A percentile compares a stretch with the other conserved stretches of the same genome.
Evolutionary conservation across 148 eudicot species (phyloP).

Genomic region (Agrostemma githago): DNA sequence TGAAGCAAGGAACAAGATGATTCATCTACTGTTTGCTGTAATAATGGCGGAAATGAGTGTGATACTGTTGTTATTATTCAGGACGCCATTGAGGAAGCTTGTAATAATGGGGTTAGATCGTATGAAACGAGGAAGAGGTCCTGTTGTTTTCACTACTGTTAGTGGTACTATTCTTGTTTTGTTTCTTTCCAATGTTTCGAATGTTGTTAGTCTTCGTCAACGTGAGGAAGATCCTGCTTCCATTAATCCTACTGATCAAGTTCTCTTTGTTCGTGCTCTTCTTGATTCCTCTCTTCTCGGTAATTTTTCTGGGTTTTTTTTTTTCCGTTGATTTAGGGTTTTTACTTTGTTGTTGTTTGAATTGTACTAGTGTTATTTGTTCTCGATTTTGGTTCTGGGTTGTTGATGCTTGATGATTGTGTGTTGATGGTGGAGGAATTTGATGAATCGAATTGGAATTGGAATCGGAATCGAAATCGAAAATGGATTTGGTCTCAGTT

Average conservation of each 20-base stretch:
- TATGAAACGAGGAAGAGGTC: constrained; percentile 38
- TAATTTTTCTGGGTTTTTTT: not conserved
- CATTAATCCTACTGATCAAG: constrained; percentile 38
- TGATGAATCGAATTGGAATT: no score
- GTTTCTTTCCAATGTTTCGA: constrained; percentile 24
- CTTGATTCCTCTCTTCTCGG: constrained; percentile 46
- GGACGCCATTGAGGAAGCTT: constrained; percentile 32
- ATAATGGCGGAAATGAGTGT: constrained; percentile 30
- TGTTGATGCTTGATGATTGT: no score
- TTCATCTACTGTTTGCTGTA: constrained; percentile 30
- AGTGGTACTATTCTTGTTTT: constrained; percentile 31
- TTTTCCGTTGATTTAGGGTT: not conserved
- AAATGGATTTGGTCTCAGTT: no score
- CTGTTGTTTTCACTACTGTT: constrained; percentile 29
- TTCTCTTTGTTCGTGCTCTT: constrained; percentile 28
- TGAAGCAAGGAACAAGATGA: constrained; percentile 21
- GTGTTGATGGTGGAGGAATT: no score
- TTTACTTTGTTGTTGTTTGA: not conserved
- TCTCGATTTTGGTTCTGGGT: not conserved
- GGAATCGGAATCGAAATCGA: no score
- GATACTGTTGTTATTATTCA: constrained; percentile 35
- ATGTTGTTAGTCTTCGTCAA: constrained; percentile 22
- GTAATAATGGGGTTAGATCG: constrained; percentile 35
- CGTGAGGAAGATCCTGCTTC: constrained; percentile 32
- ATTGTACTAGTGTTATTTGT: not conserved